These are phyloP conservation scores for Xylaria sp. DNA, from an alignment of 2,329 filamentous ascomycete genomes.

Conservation along the genomic window DNA sequence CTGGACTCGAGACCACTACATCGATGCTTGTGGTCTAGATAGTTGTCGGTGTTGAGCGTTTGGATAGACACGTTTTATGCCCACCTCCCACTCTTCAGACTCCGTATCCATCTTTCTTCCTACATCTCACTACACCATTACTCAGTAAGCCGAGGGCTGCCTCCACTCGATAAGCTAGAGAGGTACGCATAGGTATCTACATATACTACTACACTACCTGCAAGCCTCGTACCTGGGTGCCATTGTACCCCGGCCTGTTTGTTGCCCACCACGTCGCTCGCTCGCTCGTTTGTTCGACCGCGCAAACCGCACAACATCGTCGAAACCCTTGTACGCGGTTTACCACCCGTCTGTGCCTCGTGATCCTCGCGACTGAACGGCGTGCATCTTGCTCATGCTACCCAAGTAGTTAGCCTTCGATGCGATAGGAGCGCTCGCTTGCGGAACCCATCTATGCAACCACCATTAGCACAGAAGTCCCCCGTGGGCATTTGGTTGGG, in stretches of 20 bases:
- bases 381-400: slow-evolving; percentile 24
- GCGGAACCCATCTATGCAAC: slow-evolving; percentile 41
- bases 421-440: slow-evolving; percentile 24
- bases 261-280: slow-evolving; percentile 1
- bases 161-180: neutral
- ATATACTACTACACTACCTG: slow-evolving; percentile 1
- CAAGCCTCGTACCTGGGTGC: neutral
- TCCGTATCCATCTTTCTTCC: neutral
- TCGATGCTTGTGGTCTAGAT: slow-evolving; percentile 15
- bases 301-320: slow-evolving; percentile 10
- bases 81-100: neutral
- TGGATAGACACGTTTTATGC: slow-evolving; percentile 21
- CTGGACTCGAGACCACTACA: neutral
- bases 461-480: slow-evolving; percentile 39
- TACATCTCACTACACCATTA: neutral
- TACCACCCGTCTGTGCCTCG: too few species aligned
- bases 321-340: neutral
- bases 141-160: neutral
- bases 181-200: too few species aligned
- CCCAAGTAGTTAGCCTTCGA: slow-evolving; percentile 16
- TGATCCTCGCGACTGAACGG: neutral
- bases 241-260: slow-evolving; percentile 8
- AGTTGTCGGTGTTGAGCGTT: slow-evolving; percentile 24
- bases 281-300: slow-evolving; percentile 7
- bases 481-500: slow-evolving; percentile 49